Evolutionary conservation across 495 filamentous ascomycete species (phyloP).

Genomic region (Podospora bellae-mahoneyi): DNA sequence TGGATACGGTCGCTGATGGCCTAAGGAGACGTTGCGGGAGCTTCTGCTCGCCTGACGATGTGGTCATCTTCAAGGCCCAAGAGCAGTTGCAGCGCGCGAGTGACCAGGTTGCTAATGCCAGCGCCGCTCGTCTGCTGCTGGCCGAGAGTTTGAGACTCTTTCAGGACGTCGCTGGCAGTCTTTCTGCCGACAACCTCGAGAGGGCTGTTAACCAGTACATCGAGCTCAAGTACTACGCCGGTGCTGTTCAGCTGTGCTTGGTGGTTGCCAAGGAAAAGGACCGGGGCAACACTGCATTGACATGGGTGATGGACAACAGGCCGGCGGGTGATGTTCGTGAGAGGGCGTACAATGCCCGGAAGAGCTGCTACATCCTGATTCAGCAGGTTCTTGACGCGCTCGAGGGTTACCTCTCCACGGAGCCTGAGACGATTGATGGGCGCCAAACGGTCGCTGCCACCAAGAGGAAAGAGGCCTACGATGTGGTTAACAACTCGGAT

Average conservation of each 20-base stretch:
- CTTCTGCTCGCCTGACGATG: conserved; percentile 96
- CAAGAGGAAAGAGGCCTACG: conserved; percentile 81
- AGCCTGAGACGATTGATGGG: conserved; percentile 73
- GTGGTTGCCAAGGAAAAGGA: conserved; percentile 77
- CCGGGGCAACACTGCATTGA: conserved; percentile 73
- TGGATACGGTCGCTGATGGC: conserved; percentile 94
- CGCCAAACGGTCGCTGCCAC: conserved; percentile 68
- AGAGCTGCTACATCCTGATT: conserved; percentile 77
- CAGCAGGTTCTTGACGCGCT: conserved; percentile 72
- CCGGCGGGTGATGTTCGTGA: conserved; percentile 61
- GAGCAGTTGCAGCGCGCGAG: conserved; percentile 84
- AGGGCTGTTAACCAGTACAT: conserved; percentile 76
- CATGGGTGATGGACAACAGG: conserved; percentile 60
- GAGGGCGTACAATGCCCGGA: conserved; percentile 63
- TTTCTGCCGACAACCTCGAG: conserved; percentile 75
- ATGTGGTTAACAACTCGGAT: conserved; percentile 73
- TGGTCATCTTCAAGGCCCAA: conserved; percentile 96
- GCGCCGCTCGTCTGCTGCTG: conserved; percentile 72
- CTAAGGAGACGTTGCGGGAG: conserved; percentile 85
- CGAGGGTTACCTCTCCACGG: conserved; percentile 60
- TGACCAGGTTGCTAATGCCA: conserved; percentile 70
- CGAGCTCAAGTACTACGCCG: conserved; percentile 81
- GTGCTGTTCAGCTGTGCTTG: conserved; percentile 86
- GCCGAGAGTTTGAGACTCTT: conserved; percentile 88
- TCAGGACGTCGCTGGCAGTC: conserved; percentile 74